Base-by-base conservation (phyloP, 2,329 filamentous ascomycete species). In the Escovopsis sp. region DNA sequence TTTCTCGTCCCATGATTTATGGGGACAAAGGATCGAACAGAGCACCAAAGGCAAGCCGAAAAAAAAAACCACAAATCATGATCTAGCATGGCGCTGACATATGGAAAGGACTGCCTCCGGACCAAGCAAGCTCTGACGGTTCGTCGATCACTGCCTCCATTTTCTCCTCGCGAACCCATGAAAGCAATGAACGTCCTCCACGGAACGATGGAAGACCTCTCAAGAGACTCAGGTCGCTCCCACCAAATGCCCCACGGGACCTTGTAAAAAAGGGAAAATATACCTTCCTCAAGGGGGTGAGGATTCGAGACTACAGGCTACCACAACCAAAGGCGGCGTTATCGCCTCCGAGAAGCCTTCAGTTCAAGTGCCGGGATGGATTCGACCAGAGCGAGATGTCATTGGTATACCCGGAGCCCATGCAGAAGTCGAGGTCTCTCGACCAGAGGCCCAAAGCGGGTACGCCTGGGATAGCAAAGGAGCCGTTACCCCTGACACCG, bases 301-400 rank as follows among this genome's bases (percentile, higher is more conserved):
- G 53, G n/a, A 59, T 58, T 28, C 43, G 43, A 33, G 53, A 59
- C 18, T 59, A 56, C 38, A 53, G 41, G 35, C 15, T 57, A 6
- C 55, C 53, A 0, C 30, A 38, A 6, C 44, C 40, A 12, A 26
- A 32, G 12, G n/a, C 38, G 4, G 38, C 19, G 33, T 38, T 36
- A 2, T 40, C 36, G 4, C 33, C 35, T 10, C 35, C 46, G 0
- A 26, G 40, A 2, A 54, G 48, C 19, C 33, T 37, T 3, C 49
- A 53, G 28, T 58, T 53, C 6, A 55, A 54, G 30, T 59, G 57
- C 19, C 48, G 55, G 9, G 59, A 61, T 44, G 56, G 58, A 0
- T 60, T 61, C 33, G 46, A 56, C 15, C 33, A 23, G 12, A 39
- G 40, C 4, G 57, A 60, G 35, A 36, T 41, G 12, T 48, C 44